Base-by-base conservation (phyloP, 768 basidiomycete genomes). In the Russula sp. region DNA sequence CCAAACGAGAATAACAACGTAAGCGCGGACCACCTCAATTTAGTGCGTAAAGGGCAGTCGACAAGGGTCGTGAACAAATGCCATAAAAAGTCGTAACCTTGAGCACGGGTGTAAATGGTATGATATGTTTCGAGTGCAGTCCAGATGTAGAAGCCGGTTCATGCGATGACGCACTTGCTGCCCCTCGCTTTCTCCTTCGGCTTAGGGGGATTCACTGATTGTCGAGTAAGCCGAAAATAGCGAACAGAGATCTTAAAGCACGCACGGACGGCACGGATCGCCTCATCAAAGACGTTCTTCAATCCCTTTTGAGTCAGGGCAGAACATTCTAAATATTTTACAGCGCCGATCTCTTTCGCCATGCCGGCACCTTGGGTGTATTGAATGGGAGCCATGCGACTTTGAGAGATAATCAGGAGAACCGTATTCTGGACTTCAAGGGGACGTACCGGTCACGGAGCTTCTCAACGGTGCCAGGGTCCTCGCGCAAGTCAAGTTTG, bases 261-360 rank as follows among this genome's bases (percentile, higher is more conserved):
- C 91, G 83, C 73, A 93, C 91, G 78, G 68, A 98, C 96, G 59
- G 93, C 93, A 58, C 97, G 85, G 70, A 99, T 98, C 46, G 97
- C 97, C 75, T 98, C 97, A 73, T 98, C 97, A 72, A 99, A 99
- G 47, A 99, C 97, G 61, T 89, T 95, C 84, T 99, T 99, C 72
- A 99, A 78, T 16, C 96, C 96, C 76, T 98, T 97, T 80, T 98
- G 97, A 50, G 96, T 98, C 70, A 96, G 78, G 38, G 95, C 93
- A 34, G 93, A 96, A 74, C 94, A 97, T 74, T 97, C 94, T 60
- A 97, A 77, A 70, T 97, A 97, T 75, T 95, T 95, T 67, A 98
- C 92, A 38, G 96, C 97, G 29, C 87, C 88, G 66, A 99, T 93
- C 69, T 98, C 97, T 72, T 88, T 88, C 62, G 86, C 85, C 86